A percentile compares a stretch with the other conserved stretches of the same genome.
phyloP scores from a whole-genome alignment of 2,329 filamentous ascomycete species.

The Periconia sp. region DNA sequence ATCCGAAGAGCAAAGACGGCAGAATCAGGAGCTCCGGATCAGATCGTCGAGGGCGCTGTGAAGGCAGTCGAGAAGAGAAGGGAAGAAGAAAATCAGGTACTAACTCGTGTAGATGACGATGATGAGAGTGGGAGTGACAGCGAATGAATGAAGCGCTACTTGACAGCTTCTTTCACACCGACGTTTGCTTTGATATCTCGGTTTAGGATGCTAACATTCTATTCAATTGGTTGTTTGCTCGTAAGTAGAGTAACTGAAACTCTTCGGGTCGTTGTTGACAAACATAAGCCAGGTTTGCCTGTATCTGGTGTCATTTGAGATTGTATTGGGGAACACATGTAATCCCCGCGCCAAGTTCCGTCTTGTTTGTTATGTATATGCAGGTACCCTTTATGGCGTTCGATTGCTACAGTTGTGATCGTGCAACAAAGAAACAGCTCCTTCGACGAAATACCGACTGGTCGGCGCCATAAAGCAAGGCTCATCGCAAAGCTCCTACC shows the following conservation, averaged over 20 bases:
- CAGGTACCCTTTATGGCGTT: background rate
- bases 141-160: constrained; percentile 1
- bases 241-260: no score
- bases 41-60: constrained; percentile 23
- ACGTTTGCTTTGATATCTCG: background rate
- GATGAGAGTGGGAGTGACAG: constrained; percentile 13
- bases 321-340: no score
- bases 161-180: background rate
- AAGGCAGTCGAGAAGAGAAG: constrained; percentile 25
- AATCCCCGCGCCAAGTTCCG: no score
- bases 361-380: no score
- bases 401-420: background rate
- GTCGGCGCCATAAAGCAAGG: background rate
- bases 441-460: background rate
- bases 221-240: no score
- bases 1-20: constrained; percentile 66
- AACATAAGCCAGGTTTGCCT: background rate
- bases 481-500: constrained; percentile 1
- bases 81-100: constrained; percentile 16
- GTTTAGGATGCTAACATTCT: no score
- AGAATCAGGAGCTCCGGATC: constrained; percentile 12
- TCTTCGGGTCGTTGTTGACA: no score
- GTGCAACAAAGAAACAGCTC: constrained; percentile 7
- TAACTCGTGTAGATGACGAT: constrained; percentile 15
- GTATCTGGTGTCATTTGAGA: background rate